phyloP scores from a whole-genome alignment of 2,329 filamentous ascomycete genomes.

The Ophiosphaerella korrae region DNA sequence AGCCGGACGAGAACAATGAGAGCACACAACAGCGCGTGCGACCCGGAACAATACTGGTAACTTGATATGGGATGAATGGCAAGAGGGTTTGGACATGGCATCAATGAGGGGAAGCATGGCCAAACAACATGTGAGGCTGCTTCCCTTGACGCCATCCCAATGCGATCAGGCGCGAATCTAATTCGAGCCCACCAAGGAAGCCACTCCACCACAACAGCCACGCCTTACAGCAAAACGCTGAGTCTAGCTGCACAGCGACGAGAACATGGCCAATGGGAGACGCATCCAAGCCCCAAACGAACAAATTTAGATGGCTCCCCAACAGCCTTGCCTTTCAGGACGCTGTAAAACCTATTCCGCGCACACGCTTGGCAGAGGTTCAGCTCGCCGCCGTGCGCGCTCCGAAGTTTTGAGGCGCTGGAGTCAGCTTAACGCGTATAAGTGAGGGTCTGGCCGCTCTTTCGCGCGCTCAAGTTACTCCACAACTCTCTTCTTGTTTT shows the following conservation, averaged over 20 bases:
- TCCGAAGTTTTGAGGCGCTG: slow-evolving; percentile 4
- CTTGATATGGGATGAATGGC: not conserved
- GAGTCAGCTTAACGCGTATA: slow-evolving; percentile 8
- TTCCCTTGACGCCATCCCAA: slow-evolving; percentile 2
- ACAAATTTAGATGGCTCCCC: not conserved
- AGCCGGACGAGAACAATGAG: no score
- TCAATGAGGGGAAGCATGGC: not conserved
- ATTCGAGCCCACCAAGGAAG: slow-evolving; percentile 6
- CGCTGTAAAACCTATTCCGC: not conserved
- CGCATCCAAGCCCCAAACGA: not conserved
- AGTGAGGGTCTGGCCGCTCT: slow-evolving; percentile 1
- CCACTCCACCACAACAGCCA: slow-evolving; percentile 14
- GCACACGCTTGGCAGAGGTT: slow-evolving; percentile 3
- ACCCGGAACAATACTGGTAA: no score
- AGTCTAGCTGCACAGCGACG: not conserved
- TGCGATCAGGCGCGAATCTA: slow-evolving; percentile 13
- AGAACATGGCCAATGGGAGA: slow-evolving; percentile 1
- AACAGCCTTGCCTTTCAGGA: not conserved
- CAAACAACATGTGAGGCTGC: not conserved
- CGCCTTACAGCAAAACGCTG: slow-evolving; percentile 3
- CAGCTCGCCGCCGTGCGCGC: slow-evolving; percentile 10
- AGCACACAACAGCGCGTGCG: no score
- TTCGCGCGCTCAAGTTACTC: not conserved
- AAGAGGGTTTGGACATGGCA: not conserved
- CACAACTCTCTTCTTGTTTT: not conserved